Evolutionary conservation across 2,329 filamentous ascomycete genomes (phyloP), one percentile per base, ranked within the genome.

Genomic region (Apiospora marii): DNA sequence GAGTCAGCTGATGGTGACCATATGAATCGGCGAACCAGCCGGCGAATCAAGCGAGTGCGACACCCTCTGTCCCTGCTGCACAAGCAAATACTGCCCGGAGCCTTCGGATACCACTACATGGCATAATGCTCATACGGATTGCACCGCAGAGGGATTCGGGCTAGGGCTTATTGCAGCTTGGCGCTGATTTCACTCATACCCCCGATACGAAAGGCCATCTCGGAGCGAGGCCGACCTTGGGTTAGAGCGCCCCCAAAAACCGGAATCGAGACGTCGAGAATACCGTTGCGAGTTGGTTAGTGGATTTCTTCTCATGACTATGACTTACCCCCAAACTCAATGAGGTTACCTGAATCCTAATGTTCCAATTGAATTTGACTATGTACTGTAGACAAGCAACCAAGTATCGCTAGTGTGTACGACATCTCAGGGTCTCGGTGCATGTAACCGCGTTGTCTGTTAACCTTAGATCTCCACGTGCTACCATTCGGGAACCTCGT

Each of bases 401-500:
- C 27, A 37, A n/a, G 16, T 16, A 13, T 19, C 53, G 27, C 30
- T 8, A 19, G 34, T 19, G 34, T 37, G 30, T 61, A 61, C 53
- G 10, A 34, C 53, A 4, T n/a, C 8, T 48, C 22, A 22, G 53
- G 51, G 53, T 61, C 30, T 61, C 30, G 53, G 53, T 37, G 30
- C 14, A 37, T 19, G 53, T 61, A 30, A 37, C 53, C 53, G 16
- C 34, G 24, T 1, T 14, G 27, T 27, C 14, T 16, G 19, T 16
- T 37, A 61, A 61, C 30, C 16, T 22, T 37, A 30, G 27, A 12
- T 12, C 37, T 12, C 46, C 46, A 49, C 27, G 58, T 64, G 22
- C 2, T n/a, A 64, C 58, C 24, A 64, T n/a, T 64, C 58, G 58
- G 58, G 10, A 64, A 64, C n/a, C 58, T 41, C 34, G 58, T 13